A percentile compares a stretch with the other conserved stretches of the same genome.
Evolutionary conservation across 208 protist species (phyloP).

Genomic region (Leishmania tropica): DNA sequence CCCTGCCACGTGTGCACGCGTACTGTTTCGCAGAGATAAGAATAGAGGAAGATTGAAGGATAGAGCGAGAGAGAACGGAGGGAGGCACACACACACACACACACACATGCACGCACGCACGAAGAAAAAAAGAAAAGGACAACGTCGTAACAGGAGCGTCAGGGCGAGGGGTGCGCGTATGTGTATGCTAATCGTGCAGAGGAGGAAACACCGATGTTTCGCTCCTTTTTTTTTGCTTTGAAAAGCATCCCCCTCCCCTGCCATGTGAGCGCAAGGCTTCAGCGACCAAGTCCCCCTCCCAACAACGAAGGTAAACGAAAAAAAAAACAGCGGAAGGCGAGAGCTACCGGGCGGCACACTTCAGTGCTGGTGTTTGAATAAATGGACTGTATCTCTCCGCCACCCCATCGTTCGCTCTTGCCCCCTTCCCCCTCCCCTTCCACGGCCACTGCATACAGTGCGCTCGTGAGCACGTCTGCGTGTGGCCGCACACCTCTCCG

Average conservation of each 20-base stretch:
- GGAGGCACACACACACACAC: neutral
- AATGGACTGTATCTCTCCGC: neutral
- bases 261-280: neutral
- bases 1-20: no score
- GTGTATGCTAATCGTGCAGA: neutral
- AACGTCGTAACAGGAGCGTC: neutral
- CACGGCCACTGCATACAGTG: neutral
- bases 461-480: neutral
- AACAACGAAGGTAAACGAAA: neutral
- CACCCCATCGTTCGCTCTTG: neutral
- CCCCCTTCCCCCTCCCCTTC: neutral
- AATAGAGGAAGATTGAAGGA: neutral
- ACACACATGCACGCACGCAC: neutral
- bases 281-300: neutral
- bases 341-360: neutral
- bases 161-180: neutral
- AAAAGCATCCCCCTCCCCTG: no score
- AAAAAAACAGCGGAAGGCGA: slow-evolving; percentile 2
- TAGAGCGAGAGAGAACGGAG: neutral
- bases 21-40: neutral
- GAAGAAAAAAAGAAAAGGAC: neutral
- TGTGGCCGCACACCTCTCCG: neutral
- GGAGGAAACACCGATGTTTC: neutral
- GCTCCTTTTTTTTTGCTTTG: neutral
- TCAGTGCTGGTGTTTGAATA: neutral